Evolutionary conservation across 2,329 filamentous ascomycete species (phyloP).

Genomic region (Paramyrothecium roridum): DNA sequence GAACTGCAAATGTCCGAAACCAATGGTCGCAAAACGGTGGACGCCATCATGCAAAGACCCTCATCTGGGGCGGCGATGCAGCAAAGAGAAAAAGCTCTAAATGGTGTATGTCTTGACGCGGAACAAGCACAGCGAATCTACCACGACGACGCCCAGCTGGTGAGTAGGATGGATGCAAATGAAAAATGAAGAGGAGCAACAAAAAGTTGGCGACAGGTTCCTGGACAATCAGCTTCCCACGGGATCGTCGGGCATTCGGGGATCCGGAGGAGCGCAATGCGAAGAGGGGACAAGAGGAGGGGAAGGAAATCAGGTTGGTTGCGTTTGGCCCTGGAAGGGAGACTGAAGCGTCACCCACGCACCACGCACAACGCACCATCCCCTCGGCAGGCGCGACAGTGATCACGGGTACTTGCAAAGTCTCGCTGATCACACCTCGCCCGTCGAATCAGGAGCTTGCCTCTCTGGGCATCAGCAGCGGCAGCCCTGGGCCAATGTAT

Average conservation of each 20-base stretch:
- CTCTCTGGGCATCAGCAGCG: too few relatives aligned
- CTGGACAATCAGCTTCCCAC: not conserved
- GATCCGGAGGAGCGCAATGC: not conserved
- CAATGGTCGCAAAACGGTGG: constrained; percentile 29
- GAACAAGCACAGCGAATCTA: not conserved
- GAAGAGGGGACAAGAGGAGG: not conserved
- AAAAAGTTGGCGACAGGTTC: not conserved
- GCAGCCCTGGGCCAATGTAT: too few relatives aligned
- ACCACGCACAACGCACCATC: too few relatives aligned
- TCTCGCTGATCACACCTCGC: too few relatives aligned
- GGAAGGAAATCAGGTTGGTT: not conserved
- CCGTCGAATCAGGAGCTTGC: too few relatives aligned
- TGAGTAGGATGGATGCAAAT: not conserved
- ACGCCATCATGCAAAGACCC: constrained; percentile 26
- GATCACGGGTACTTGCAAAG: too few relatives aligned
- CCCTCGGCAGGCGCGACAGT: too few relatives aligned
- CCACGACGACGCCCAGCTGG: not conserved
- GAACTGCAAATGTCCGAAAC: constrained; percentile 25
- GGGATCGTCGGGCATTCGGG: not conserved
- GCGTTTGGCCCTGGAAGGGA: not conserved
- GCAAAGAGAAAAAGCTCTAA: not conserved
- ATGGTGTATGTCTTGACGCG: not conserved
- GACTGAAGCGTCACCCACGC: not conserved
- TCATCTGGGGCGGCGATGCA: constrained; percentile 20
- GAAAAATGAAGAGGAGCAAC: not conserved